Conservation (phyloP, 352 stramenopile species). For the Globisporangium yorkense region DNA sequence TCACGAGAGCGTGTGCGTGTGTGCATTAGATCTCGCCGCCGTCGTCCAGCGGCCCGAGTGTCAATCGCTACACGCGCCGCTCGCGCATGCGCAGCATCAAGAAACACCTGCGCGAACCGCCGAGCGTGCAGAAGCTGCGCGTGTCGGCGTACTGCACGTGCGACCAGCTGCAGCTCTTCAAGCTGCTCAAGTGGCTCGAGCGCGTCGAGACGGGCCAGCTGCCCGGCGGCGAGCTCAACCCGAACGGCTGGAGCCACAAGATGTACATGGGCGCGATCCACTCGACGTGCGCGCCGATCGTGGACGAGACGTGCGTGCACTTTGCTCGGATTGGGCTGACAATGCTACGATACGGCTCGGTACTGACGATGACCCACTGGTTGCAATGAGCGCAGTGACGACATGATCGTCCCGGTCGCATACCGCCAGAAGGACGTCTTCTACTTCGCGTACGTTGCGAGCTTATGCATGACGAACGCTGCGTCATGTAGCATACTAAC, state of each 20-base stretch:
- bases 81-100: conserved; percentile 84
- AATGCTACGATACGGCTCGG: neutral
- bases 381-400: conserved; percentile 10
- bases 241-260: conserved; percentile 74
- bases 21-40: conserved; percentile 20
- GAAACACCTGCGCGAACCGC: conserved; percentile 66
- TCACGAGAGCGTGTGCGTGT: neutral
- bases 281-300: conserved; percentile 48
- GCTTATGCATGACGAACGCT: neutral
- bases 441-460: conserved; percentile 64
- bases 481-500: too few relatives aligned
- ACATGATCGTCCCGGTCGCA: conserved; percentile 30
- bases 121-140: conserved; percentile 67
- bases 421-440: conserved; percentile 82
- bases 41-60: conserved; percentile 29
- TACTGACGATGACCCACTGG: neutral
- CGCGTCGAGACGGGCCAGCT: conserved; percentile 71
- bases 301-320: conserved; percentile 30
- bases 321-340: neutral
- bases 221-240: conserved; percentile 67
- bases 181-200: conserved; percentile 85
- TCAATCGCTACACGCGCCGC: conserved; percentile 70
- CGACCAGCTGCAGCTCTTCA: conserved; percentile 81
- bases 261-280: conserved; percentile 88
- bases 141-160: conserved; percentile 85